A percentile compares a stretch with the other conserved stretches of the same genome.
These are phyloP conservation scores for Tolypocladium ophioglossoides DNA, from an alignment of 2,329 filamentous ascomycete genomes.

Conservation along the genomic window DNA sequence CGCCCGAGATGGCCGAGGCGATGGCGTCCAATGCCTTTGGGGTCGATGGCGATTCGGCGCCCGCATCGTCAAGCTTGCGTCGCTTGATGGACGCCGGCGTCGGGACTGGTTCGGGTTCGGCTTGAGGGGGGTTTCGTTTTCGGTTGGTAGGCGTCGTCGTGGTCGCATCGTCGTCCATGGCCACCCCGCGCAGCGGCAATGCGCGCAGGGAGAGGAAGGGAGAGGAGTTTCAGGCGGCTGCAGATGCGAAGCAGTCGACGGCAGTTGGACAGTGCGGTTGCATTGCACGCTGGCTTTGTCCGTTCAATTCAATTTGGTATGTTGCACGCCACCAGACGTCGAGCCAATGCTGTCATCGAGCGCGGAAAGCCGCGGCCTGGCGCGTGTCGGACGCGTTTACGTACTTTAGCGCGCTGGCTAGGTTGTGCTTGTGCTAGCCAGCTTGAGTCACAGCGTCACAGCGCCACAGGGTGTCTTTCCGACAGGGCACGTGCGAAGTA, in stretches of 20 bases:
- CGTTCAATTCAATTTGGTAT: neutral
- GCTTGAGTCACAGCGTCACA: no score
- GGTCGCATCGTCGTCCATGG: constrained; percentile 16
- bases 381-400: constrained; percentile 4
- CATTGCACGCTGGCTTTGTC: neutral
- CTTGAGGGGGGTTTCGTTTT: constrained; percentile 12
- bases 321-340: neutral
- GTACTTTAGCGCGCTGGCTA: no score
- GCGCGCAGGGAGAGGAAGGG: neutral
- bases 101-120: constrained; percentile 10
- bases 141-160: constrained; percentile 10
- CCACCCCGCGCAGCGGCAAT: neutral
- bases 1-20: constrained; percentile 19
- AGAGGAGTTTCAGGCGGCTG: neutral
- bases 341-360: neutral
- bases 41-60: constrained; percentile 14
- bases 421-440: no score
- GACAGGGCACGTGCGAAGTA: no score
- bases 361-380: neutral
- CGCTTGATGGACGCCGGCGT: constrained; percentile 20
- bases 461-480: no score
- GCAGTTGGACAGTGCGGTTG: neutral
- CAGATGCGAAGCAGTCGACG: neutral
- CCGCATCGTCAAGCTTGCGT: constrained; percentile 18
- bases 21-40: constrained; percentile 20